Evolutionary conservation across 1,284 basidiomycete genomes (phyloP).

Genomic region (Pisolithus thermaeus): DNA sequence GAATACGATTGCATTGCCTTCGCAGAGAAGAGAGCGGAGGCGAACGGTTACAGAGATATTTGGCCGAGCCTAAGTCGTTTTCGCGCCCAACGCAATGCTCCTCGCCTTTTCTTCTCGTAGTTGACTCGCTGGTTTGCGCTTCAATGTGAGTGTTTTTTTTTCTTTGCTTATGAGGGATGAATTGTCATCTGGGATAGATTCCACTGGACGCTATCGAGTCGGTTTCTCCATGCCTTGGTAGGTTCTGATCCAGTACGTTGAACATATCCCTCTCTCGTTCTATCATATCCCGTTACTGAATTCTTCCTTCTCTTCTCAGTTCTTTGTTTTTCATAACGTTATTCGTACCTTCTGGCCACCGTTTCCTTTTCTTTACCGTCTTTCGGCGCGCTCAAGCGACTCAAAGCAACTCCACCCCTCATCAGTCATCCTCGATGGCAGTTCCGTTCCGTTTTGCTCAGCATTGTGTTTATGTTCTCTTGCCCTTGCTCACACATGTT

Average conservation of each 20-base stretch:
- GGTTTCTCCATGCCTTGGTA: too few relatives aligned
- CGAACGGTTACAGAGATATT: constrained; percentile 49
- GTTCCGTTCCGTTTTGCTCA: neutral
- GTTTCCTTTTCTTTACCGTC: too few relatives aligned
- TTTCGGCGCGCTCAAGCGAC: too few relatives aligned
- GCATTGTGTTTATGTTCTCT: neutral
- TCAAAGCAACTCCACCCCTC: too few relatives aligned
- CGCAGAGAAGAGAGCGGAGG: constrained; percentile 37
- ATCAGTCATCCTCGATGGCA: too few relatives aligned
- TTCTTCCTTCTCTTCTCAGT: too few relatives aligned
- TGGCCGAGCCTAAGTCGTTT: constrained; percentile 15
- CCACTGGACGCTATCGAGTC: neutral
- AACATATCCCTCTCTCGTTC: neutral
- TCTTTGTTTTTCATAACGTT: too few relatives aligned
- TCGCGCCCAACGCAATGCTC: neutral
- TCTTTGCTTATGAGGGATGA: too few relatives aligned
- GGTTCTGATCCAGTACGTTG: too few relatives aligned
- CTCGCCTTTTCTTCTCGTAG: neutral
- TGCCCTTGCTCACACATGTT: neutral
- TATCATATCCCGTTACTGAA: neutral
- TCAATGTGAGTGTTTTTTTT: constrained; percentile 14
- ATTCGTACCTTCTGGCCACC: too few relatives aligned
- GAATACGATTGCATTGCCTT: constrained; percentile 32
- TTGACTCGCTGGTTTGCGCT: constrained; percentile 1
- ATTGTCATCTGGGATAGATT: neutral